Conservation (phyloP, 1,139 yeast species). For the Kurtzmaniella quercitrusa region DNA sequence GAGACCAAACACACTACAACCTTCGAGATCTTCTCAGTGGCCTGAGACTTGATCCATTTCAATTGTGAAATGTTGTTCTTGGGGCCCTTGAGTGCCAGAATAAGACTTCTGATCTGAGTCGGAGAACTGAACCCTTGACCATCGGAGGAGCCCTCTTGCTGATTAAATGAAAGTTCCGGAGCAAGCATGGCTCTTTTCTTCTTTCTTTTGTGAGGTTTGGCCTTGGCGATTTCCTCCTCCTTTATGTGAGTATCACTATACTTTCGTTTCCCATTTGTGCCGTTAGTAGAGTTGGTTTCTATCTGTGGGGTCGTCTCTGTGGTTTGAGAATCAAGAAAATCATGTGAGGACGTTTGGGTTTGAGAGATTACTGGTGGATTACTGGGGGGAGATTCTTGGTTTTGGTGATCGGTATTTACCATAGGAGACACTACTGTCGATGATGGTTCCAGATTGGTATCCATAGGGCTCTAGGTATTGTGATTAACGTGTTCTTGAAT, state of each 20-base stretch:
- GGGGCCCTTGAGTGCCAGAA: not conserved
- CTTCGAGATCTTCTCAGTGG: constrained; percentile 21
- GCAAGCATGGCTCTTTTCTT: constrained; percentile 24
- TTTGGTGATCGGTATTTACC: not conserved
- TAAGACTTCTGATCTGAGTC: not conserved
- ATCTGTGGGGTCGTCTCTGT: not conserved
- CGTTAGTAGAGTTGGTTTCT: not conserved
- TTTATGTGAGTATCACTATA: not conserved
- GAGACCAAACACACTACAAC: constrained; percentile 64
- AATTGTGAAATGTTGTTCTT: not conserved
- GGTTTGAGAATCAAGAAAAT: not conserved
- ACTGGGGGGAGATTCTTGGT: not conserved
- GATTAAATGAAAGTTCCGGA: constrained; percentile 4
- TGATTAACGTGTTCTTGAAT: too few relatives aligned
- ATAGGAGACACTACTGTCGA: not conserved
- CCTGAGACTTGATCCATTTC: not conserved
- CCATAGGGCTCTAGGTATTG: too few relatives aligned
- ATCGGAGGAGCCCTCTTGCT: too few relatives aligned
- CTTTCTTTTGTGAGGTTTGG: constrained; percentile 24
- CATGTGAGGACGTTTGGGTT: not conserved
- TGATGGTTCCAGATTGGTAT: constrained; percentile 32
- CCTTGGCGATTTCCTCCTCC: not conserved
- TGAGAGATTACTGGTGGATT: not conserved
- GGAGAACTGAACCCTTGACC: not conserved
- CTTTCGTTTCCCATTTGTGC: not conserved